Evolutionary conservation across 192 early-diverging fungal species (phyloP).

Genomic region (Phycomyces nitens): DNA sequence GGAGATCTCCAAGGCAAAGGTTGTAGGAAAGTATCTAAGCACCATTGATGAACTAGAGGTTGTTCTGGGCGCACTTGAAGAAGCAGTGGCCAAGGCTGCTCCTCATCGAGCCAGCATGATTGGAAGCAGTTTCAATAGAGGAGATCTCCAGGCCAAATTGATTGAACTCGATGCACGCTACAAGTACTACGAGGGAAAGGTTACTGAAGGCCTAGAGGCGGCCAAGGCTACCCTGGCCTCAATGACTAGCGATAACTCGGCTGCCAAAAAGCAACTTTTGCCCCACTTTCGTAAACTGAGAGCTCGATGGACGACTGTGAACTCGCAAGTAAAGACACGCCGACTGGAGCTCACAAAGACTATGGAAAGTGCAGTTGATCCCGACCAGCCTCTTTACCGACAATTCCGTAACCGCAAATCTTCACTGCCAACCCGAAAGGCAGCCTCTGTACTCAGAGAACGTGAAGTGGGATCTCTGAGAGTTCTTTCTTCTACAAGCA

Average conservation of each 20-base stretch:
- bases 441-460: conserved; percentile 16
- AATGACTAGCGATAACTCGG: too few species aligned
- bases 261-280: not conserved
- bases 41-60: conserved; percentile 36
- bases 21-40: conserved; percentile 30
- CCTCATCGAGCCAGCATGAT: conserved; percentile 17
- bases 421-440: conserved; percentile 28
- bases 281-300: conserved; percentile 9
- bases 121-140: conserved; percentile 17
- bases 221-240: not conserved
- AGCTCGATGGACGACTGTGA: conserved; percentile 4
- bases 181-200: conserved; percentile 33
- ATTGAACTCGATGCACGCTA: conserved; percentile 43
- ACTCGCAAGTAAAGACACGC: conserved; percentile 12
- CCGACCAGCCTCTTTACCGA: not conserved
- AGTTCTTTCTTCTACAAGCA: conserved; percentile 10
- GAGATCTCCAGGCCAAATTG: conserved; percentile 35
- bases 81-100: conserved; percentile 27
- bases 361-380: conserved; percentile 13
- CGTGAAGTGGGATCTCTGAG: conserved; percentile 8
- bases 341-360: conserved; percentile 10
- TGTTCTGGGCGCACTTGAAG: conserved; percentile 34
- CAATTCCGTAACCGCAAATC: conserved; percentile 21
- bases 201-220: conserved; percentile 3
- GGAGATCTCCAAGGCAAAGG: conserved; percentile 25